Evolutionary conservation across 495 filamentous ascomycete species (phyloP).

Genomic region (Penicillium roqueforti): DNA sequence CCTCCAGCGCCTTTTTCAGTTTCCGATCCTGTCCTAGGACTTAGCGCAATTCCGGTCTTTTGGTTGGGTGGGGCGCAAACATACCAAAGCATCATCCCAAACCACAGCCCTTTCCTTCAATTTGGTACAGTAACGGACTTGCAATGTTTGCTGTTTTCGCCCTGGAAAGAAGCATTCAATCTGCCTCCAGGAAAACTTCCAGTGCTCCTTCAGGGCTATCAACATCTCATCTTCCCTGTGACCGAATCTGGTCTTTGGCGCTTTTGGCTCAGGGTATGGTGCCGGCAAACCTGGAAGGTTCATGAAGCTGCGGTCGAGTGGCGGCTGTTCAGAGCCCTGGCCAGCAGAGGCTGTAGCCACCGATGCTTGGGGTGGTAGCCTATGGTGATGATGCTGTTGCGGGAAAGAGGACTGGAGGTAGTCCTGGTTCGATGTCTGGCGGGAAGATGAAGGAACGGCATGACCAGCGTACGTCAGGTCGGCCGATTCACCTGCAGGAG

Average conservation of each 20-base stretch:
- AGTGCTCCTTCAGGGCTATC: slow-evolving; percentile 86
- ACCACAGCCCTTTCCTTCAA: slow-evolving; percentile 86
- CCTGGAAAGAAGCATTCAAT: slow-evolving; percentile 93
- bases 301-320: slow-evolving; percentile 60
- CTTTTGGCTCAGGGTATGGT: slow-evolving; percentile 61
- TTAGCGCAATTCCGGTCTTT: slow-evolving; percentile 9
- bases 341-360: slow-evolving; percentile 26
- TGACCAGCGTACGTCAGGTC: slow-evolving; percentile 34
- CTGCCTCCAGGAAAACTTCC: slow-evolving; percentile 91
- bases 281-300: slow-evolving; percentile 78
- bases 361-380: slow-evolving; percentile 61
- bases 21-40: slow-evolving; percentile 59
- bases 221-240: slow-evolving; percentile 61
- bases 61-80: background rate
- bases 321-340: slow-evolving; percentile 19
- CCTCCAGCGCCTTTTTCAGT: slow-evolving; percentile 72
- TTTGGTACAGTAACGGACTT: slow-evolving; percentile 92
- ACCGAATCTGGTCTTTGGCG: slow-evolving; percentile 1
- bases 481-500: slow-evolving; percentile 25
- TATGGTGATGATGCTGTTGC: slow-evolving; percentile 69
- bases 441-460: slow-evolving; percentile 25
- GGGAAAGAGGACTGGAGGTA: slow-evolving; percentile 28
- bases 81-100: slow-evolving; percentile 87
- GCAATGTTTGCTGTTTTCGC: slow-evolving; percentile 78
- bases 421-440: slow-evolving; percentile 26